Base-by-base conservation (phyloP, 164 flowering plant genomes). In the Chloranthus sessilifolius region DNA sequence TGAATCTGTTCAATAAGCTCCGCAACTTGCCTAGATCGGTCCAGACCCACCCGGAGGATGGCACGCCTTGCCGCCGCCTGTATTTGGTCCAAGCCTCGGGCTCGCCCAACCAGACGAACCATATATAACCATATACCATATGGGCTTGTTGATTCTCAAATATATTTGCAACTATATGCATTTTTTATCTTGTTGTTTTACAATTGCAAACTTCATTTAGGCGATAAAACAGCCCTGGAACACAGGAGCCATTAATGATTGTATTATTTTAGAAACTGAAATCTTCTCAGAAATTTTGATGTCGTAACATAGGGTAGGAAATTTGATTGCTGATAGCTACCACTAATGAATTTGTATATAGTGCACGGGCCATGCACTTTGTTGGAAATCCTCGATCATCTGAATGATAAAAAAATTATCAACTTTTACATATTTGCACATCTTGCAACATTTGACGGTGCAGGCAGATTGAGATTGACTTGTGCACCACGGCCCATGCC, bases 51-150 rank as follows among this genome's bases (percentile, higher is more conserved):
- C 95, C 94, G 36, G 94, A 85, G 65, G 86, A 82, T 60, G 90
- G 94, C 70, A 74, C 80, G 48, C 94, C 96, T 12, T 85, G 94
- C 58, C 54, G 78, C 47, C 81, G 96, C 46, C 73, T 88, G 62
- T 82, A 85, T 63, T 72, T 88, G 71, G 84, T 85, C 59, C 73
- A 76, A 59, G 96, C 86, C 63, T 77, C 84, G 38, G 88, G 88
- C 52, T 73, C 82, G 43, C 88, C 90, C 25, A 59, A 60, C 19
- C 61, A 71, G 46, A 60, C 31, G 24, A 61, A 43, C 23, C 38
- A 34, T 38, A 45, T 8, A 29, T 44, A 35, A 43, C 38, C 12
- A 47, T 30, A 58, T 47, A 57, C 35, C 23, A 45, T 36, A 55
- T 45, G 36, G 42, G 48, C 33, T 26, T 51, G 42, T 44, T 31